Base-by-base conservation (phyloP, 108 stramenopile genomes). In the Aureococcus anophagefferens region DNA sequence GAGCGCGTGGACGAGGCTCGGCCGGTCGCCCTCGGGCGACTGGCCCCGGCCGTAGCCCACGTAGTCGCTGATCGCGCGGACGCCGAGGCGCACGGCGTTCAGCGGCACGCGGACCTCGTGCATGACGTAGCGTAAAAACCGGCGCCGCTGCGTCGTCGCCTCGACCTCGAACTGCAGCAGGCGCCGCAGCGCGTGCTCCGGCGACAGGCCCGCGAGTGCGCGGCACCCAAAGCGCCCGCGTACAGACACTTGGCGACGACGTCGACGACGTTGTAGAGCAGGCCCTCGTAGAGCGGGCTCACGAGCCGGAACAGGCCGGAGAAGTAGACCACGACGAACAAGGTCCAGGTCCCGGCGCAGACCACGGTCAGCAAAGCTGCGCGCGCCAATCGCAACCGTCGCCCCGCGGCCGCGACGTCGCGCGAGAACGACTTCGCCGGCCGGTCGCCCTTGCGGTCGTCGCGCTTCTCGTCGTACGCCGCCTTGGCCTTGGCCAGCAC, bases 21-120 rank as follows among this genome's bases (percentile, higher is more conserved):
- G n/a, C n/a, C n/a, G n/a, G n/a, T n/a, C n/a, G n/a, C n/a, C n/a
- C n/a, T n/a, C n/a, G n/a, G n/a, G n/a, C n/a, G n/a, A n/a, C n/a
- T n/a, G n/a, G n/a, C n/a, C n/a, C n/a, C 15, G n/a, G n/a, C n/a
- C n/a, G n/a, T n/a, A n/a, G n/a, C n/a, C n/a, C n/a, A n/a, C n/a
- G n/a, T n/a, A 63, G 14, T 29, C 63, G 4, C 14, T 13, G 63
- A 63, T 13, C 11, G 11, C 4, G 37, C 11, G 4, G 7, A 40
- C 37, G 37, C 63, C 63, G 9, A 63, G 30, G 11, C 14, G 5
- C 63, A 63, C 5, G 9, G 63, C 30, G 63, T 63, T 63, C 63
- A 63, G 14, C 63, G 63, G 63, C n/a, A 63, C 63, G 63, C 63
- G 63, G 30, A 63, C 63, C 63, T 63, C 63, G 63, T 63, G 63